Percentiles rank a stretch among this genome's conserved stretches.
These are phyloP conservation scores for Leccinum longicurvipes DNA, from an alignment of 768 basidiomycete species.

Conservation along the genomic window DNA sequence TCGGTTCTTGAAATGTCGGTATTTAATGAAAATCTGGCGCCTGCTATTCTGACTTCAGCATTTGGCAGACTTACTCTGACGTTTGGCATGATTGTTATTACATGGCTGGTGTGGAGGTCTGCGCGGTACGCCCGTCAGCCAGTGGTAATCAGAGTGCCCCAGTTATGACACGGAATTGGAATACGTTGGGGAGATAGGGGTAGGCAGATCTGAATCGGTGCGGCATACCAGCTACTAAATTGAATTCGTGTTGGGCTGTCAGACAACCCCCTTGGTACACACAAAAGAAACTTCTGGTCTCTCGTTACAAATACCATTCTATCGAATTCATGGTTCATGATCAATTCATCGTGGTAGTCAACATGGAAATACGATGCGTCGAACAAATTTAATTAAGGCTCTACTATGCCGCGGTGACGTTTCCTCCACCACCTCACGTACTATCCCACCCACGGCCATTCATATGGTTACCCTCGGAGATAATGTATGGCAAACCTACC, in stretches of 20 bases:
- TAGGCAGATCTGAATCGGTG: conserved; percentile 4
- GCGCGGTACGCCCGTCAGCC: conserved; percentile 36
- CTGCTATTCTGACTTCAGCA: conserved; percentile 8
- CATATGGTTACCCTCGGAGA: not conserved
- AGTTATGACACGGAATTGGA: conserved; percentile 14
- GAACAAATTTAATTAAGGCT: not conserved
- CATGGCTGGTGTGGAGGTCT: conserved; percentile 55
- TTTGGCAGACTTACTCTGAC: conserved; percentile 43
- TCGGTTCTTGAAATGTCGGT: conserved; percentile 54
- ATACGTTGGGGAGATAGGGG: conserved; percentile 2
- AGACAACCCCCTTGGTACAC: not conserved
- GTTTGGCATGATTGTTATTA: conserved; percentile 42
- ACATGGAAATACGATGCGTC: not conserved
- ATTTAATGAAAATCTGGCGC: not conserved
- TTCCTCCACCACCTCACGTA: not conserved
- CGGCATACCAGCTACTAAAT: not conserved
- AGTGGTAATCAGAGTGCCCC: conserved; percentile 24
- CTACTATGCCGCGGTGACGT: not conserved
- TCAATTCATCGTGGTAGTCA: not conserved
- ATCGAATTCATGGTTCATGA: conserved; percentile 6
- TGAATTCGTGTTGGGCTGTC: not conserved
- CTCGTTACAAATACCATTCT: not conserved
- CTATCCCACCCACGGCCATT: not conserved
- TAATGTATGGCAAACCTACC: not conserved
- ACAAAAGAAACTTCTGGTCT: not conserved